These are phyloP conservation scores for Ogataea ganodermae DNA, from an alignment of 805 yeast species.

Conservation along the genomic window DNA sequence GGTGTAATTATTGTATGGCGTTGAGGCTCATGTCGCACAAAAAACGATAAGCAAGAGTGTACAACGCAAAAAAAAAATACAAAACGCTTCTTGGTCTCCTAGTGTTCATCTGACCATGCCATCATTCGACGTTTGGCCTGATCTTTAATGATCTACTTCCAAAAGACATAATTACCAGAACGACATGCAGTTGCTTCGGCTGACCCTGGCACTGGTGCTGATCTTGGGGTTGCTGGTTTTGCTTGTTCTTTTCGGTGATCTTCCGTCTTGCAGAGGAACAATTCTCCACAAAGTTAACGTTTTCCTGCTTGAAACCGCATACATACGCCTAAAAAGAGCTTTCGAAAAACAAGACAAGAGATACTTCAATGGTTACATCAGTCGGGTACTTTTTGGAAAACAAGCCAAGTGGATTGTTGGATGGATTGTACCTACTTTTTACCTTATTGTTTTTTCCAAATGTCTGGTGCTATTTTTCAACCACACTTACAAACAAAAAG, in stretches of 20 bases:
- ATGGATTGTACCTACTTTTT: conserved; percentile 48
- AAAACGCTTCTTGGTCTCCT: no score
- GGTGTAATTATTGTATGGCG: no score
- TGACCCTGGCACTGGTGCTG: conserved; percentile 11
- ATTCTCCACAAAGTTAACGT: conserved; percentile 28
- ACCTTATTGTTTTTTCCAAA: conserved; percentile 38
- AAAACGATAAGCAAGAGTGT: no score
- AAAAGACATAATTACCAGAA: no score
- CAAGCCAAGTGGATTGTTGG: conserved; percentile 28
- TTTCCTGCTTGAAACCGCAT: conserved; percentile 14
- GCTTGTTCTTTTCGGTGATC: conserved; percentile 50
- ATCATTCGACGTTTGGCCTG: no score
- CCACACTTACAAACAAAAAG: conserved; percentile 23
- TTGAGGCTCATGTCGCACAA: no score
- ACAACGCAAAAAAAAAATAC: no score
- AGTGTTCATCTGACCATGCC: no score
- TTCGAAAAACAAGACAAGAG: conserved; percentile 27
- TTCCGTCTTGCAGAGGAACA: conserved; percentile 43
- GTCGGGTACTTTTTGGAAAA: conserved; percentile 12
- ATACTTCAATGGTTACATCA: conserved; percentile 27
- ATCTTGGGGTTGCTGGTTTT: conserved; percentile 22
- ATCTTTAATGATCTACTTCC: no score
- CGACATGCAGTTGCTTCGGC: neutral
- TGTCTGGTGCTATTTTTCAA: conserved; percentile 30
- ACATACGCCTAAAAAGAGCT: neutral